Percentiles rank a stretch among this genome's conserved stretches.
Evolutionary conservation across 257 asterid genomes (phyloP).

Genomic region (Solanum pinnatisectum): DNA sequence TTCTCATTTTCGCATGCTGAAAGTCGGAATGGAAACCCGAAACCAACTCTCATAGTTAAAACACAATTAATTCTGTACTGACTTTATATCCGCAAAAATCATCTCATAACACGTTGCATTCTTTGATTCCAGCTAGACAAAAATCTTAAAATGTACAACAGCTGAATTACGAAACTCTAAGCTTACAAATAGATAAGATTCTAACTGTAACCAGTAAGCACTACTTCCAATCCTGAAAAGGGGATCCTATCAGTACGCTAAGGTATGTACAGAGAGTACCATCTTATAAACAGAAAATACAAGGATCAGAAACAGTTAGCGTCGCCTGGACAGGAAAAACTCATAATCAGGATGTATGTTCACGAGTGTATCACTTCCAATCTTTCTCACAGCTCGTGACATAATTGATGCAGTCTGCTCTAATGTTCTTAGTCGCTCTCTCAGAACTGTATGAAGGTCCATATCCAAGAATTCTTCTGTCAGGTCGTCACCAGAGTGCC

Average conservation of each 20-base stretch:
- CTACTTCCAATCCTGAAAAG: not conserved
- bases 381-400: slow-evolving; percentile 12
- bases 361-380: not conserved
- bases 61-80: not conserved
- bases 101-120: not conserved
- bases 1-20: not conserved
- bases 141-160: not conserved
- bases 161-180: not conserved
- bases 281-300: not conserved
- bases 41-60: not conserved
- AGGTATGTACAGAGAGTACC: not conserved
- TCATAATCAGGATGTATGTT: slow-evolving; percentile 23
- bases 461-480: not conserved
- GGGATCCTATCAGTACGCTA: not conserved
- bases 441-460: not conserved
- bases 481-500: not conserved
- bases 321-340: slow-evolving; percentile 16
- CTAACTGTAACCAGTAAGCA: not conserved
- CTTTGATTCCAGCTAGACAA: not conserved
- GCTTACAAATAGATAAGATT: not conserved
- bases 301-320: not conserved
- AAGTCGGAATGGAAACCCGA: not conserved
- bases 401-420: slow-evolving; percentile 13
- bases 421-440: slow-evolving; percentile 12
- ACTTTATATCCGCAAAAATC: not conserved